Conservation (phyloP, 495 filamentous ascomycete species). For the Pseudoneurospora amorphoporcata region DNA sequence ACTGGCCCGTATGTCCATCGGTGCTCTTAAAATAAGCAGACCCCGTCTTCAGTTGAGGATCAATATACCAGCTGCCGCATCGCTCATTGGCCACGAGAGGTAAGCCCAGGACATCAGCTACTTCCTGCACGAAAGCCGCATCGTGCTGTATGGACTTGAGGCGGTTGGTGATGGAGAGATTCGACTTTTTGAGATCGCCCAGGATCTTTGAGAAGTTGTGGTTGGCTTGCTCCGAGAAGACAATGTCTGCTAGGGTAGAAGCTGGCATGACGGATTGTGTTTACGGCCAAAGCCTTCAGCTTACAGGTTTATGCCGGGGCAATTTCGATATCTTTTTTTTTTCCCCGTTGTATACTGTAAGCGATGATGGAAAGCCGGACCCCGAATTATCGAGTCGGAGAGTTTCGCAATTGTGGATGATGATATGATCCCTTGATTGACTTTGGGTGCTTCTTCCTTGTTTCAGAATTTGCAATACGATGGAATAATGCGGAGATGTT, state of each 20-base stretch:
- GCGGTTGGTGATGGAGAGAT: constrained; percentile 71
- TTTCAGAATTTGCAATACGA: neutral
- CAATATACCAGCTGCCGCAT: constrained; percentile 93
- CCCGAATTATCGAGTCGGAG: neutral
- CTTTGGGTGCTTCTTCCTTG: neutral
- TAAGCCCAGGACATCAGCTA: constrained; percentile 41
- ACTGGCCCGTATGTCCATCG: constrained; percentile 83
- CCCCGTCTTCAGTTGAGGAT: constrained; percentile 48
- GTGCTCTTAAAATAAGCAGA: constrained; percentile 96
- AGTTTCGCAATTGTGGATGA: neutral
- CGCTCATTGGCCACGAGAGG: constrained; percentile 89
- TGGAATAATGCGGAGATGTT: neutral
- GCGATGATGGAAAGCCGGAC: neutral
- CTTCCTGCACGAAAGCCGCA: constrained; percentile 52
- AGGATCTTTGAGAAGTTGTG: constrained; percentile 45
- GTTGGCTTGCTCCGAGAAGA: constrained; percentile 42
- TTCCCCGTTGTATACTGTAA: neutral
- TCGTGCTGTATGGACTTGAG: constrained; percentile 63
- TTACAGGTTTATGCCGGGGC: neutral
- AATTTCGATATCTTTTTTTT: neutral
- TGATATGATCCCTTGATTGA: neutral
- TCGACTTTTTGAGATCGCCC: constrained; percentile 54
- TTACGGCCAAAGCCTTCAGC: neutral
- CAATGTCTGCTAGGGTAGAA: constrained; percentile 28
- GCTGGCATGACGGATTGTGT: constrained; percentile 6